A percentile compares a stretch with the other conserved stretches of the same genome.
phyloP scores from a whole-genome alignment of 2,329 filamentous ascomycete species.

The Penicillium sp. region DNA sequence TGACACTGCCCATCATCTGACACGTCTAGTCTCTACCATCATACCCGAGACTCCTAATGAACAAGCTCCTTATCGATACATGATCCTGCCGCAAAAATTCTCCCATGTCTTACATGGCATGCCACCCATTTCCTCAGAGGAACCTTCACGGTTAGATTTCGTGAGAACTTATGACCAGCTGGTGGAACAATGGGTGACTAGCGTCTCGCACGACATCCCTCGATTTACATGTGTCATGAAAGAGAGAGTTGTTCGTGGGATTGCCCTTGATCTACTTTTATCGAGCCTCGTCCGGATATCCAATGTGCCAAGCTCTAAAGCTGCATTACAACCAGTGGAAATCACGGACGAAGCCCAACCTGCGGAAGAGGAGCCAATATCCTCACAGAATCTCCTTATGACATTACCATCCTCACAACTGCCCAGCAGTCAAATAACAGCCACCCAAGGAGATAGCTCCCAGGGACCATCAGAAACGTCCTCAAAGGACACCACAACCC shows the following conservation, averaged over 20 bases:
- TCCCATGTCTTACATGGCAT: conserved; percentile 23
- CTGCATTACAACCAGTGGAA: neutral
- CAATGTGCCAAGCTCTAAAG: conserved; percentile 6
- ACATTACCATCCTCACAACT: conserved; percentile 20
- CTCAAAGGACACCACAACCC: conserved; percentile 10
- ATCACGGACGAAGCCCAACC: neutral
- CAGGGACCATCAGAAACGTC: neutral
- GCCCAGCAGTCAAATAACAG: conserved; percentile 14
- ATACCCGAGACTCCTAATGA: conserved; percentile 13
- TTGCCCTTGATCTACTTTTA: conserved; percentile 46
- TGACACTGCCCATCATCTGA: conserved; percentile 39
- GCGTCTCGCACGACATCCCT: conserved; percentile 41
- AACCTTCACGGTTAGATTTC: conserved; percentile 28
- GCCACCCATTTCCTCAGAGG: conserved; percentile 11
- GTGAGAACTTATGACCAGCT: conserved; percentile 44
- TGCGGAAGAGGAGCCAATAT: neutral
- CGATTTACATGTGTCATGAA: conserved; percentile 47
- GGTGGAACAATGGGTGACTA: conserved; percentile 46
- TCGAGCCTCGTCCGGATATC: conserved; percentile 39
- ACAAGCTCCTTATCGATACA: conserved; percentile 22
- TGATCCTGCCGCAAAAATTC: conserved; percentile 30
- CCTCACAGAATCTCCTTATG: neutral
- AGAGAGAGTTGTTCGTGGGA: conserved; percentile 44
- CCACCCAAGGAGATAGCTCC: neutral
- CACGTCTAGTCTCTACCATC: conserved; percentile 33